Conservation (phyloP, 192 early-diverging fungal genomes). For the Coemansia sp. region DNA sequence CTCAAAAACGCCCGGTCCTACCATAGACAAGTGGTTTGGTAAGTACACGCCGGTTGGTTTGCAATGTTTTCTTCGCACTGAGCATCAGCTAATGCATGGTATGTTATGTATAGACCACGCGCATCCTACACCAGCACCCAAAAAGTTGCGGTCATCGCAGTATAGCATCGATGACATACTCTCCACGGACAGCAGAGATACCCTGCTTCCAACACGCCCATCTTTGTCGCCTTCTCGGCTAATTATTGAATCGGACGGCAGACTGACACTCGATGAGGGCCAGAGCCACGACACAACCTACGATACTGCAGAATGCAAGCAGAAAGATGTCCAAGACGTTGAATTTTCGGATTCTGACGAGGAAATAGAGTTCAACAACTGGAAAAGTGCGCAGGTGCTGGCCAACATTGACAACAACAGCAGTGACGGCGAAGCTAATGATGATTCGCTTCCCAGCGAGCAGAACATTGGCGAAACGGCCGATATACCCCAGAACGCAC, state of each 20-base stretch:
- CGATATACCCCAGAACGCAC: background rate
- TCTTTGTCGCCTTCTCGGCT: conserved; percentile 46
- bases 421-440: background rate
- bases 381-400: conserved; percentile 31
- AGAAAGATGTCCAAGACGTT: conserved; percentile 8
- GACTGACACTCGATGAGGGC: conserved; percentile 22
- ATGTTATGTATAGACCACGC: conserved; percentile 27
- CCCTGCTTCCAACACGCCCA: conserved; percentile 31
- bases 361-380: conserved; percentile 46
- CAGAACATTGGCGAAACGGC: too few relatives aligned
- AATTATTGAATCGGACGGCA: conserved; percentile 20
- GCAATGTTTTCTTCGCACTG: background rate
- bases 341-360: conserved; percentile 48
- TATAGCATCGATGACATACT: conserved; percentile 17
- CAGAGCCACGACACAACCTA: background rate
- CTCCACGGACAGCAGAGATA: conserved; percentile 26
- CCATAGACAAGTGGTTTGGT: conserved; percentile 53
- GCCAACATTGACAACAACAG: conserved; percentile 2
- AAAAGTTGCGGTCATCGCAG: conserved; percentile 15
- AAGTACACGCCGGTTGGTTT: conserved; percentile 8
- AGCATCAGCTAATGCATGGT: background rate
- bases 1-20: conserved; percentile 41
- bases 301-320: background rate
- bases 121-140: conserved; percentile 43
- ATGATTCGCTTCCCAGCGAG: background rate